Evolutionary conservation across 1,139 yeast genomes (phyloP).

Genomic region (Groenewaldozyma sp.): DNA sequence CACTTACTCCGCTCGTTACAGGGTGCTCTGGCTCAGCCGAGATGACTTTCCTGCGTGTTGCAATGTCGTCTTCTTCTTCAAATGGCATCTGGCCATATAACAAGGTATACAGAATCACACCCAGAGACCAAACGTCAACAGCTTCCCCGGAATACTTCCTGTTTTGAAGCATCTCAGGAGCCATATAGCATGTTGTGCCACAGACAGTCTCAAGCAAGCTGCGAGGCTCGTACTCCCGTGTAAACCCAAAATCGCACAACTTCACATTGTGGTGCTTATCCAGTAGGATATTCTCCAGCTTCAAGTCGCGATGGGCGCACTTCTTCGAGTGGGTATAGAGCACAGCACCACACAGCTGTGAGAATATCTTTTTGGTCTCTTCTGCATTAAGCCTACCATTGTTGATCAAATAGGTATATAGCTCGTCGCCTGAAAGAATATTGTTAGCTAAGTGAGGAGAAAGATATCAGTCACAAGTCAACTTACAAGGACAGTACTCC

Average conservation of each 20-base stretch:
- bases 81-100: conserved; percentile 86
- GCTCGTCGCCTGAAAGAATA: conserved; percentile 69
- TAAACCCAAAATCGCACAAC: conserved; percentile 88
- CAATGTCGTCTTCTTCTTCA: conserved; percentile 65
- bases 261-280: conserved; percentile 65
- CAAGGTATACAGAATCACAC: conserved; percentile 86
- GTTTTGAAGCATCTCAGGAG: conserved; percentile 73
- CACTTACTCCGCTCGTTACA: conserved; percentile 31
- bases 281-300: conserved; percentile 72
- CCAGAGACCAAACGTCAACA: conserved; percentile 86
- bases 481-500: conserved; percentile 63
- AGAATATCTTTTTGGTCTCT: conserved; percentile 53
- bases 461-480: background rate
- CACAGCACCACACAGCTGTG: conserved; percentile 76
- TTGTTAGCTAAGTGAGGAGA: background rate
- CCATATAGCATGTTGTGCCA: conserved; percentile 95
- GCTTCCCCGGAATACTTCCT: conserved; percentile 66
- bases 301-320: conserved; percentile 84
- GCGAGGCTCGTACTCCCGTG: conserved; percentile 60
- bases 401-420: conserved; percentile 60
- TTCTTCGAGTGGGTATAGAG: conserved; percentile 75
- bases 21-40: conserved; percentile 53
- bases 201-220: conserved; percentile 73
- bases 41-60: conserved; percentile 52
- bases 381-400: conserved; percentile 38